These are phyloP conservation scores for Babesia bigemina DNA, from an alignment of 169 alveolate genomes.

Conservation along the genomic window DNA sequence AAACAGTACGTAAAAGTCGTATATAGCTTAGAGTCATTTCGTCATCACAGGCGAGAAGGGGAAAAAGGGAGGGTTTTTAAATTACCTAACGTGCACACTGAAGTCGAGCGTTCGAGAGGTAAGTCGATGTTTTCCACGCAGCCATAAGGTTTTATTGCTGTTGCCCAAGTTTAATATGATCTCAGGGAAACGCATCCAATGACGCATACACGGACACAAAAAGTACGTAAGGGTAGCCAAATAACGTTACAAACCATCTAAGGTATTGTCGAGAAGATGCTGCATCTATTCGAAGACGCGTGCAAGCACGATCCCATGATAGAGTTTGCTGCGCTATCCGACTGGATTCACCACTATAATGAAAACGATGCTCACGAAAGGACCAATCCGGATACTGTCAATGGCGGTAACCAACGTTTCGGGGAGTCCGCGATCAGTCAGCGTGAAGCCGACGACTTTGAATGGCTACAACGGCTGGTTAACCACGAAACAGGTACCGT, in stretches of 20 bases:
- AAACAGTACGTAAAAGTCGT: constrained; percentile 5
- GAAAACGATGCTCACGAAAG: not conserved
- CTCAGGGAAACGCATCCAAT: not conserved
- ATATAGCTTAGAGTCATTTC: not conserved
- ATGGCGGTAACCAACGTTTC: not conserved
- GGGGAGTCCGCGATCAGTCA: not conserved
- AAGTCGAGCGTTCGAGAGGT: constrained; percentile 11
- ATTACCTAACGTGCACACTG: constrained; percentile 1
- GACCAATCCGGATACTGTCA: not conserved
- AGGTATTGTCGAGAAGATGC: constrained; percentile 17
- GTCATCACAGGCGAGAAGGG: constrained; percentile 1
- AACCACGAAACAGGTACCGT: not conserved
- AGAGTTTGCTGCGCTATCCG: constrained; percentile 5
- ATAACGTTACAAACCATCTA: not conserved
- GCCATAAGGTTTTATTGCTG: not conserved
- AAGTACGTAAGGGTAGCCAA: not conserved
- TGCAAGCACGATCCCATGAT: constrained; percentile 13
- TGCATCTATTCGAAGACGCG: constrained; percentile 36
- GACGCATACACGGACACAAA: constrained; percentile 8
- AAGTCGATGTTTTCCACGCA: not conserved
- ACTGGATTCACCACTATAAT: constrained; percentile 13
- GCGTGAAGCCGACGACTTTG: constrained; percentile 9
- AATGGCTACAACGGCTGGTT: constrained; percentile 2
- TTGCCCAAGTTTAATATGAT: not conserved
- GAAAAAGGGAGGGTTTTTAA: constrained; percentile 20